These are phyloP conservation scores for Vanrija pseudolonga DNA, from an alignment of 1,284 basidiomycete genomes.

Conservation along the genomic window DNA sequence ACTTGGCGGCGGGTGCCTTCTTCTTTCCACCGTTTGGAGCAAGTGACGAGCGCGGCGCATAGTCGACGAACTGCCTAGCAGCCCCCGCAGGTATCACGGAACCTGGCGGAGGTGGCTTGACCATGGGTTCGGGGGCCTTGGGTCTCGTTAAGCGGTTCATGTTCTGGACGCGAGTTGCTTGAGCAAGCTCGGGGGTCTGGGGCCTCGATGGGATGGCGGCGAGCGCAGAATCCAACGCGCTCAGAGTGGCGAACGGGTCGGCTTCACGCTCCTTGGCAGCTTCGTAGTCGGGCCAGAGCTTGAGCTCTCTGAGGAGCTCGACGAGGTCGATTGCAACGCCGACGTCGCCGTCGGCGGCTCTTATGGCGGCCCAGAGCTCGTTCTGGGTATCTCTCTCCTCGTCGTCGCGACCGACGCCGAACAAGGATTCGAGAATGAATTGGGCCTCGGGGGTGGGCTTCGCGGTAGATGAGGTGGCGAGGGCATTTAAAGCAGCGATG, in stretches of 20 bases:
- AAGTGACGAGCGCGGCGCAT: not conserved
- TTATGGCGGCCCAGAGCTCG: slow-evolving; percentile 16
- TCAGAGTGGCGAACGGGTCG: slow-evolving; percentile 5
- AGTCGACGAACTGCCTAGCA: not conserved
- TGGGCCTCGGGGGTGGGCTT: not conserved
- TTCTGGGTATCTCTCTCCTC: not conserved
- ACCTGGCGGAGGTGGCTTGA: not conserved
- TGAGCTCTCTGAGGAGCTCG: slow-evolving; percentile 37
- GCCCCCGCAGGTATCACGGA: not conserved
- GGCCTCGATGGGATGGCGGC: not conserved
- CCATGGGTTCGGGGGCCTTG: not conserved
- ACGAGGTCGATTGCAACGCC: slow-evolving; percentile 41
- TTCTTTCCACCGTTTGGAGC: not conserved
- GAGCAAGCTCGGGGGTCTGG: not conserved
- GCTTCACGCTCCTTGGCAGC: slow-evolving; percentile 13
- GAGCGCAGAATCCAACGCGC: not conserved
- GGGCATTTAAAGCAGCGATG: slow-evolving; percentile 22
- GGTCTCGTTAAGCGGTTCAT: slow-evolving; percentile 9
- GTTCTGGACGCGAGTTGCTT: slow-evolving; percentile 5
- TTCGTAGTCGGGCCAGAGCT: slow-evolving; percentile 35
- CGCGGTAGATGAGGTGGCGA: slow-evolving; percentile 17
- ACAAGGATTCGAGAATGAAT: slow-evolving; percentile 33
- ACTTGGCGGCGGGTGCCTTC: not conserved
- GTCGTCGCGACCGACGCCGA: slow-evolving; percentile 18
- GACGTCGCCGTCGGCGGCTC: slow-evolving; percentile 35